Evolutionary conservation across 106 monocot species (phyloP).

Genomic region (Dioscorea alata): DNA sequence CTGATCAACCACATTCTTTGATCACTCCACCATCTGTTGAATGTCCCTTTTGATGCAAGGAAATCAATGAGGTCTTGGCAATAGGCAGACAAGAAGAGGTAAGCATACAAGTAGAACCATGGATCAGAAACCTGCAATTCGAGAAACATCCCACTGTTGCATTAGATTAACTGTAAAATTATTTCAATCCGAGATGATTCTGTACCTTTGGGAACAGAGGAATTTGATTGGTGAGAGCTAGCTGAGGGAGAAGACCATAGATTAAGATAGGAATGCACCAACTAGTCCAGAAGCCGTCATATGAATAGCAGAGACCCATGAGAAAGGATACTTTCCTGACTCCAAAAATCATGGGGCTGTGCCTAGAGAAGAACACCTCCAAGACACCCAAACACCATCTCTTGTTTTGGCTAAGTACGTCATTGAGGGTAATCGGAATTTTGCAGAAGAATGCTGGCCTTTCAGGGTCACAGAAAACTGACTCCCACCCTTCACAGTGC

Average conservation of each 20-base stretch:
- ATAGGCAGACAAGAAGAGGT: constrained; percentile 50
- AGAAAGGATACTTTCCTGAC: constrained; percentile 28
- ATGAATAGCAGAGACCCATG: constrained; percentile 38
- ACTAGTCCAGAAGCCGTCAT: constrained; percentile 24
- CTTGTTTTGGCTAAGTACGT: constrained; percentile 47
- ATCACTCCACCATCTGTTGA: constrained; percentile 69
- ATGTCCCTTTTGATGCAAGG: constrained; percentile 15
- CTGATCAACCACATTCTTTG: constrained; percentile 82
- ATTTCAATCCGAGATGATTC: not conserved
- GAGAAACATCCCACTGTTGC: not conserved
- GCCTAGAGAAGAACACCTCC: constrained; percentile 53
- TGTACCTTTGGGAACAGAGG: constrained; percentile 74
- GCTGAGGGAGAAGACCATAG: constrained; percentile 50
- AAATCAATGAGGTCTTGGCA: constrained; percentile 41
- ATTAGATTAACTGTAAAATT: not conserved
- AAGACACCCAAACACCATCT: constrained; percentile 67
- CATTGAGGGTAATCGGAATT: constrained; percentile 45
- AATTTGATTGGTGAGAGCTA: constrained; percentile 40
- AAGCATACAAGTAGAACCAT: constrained; percentile 48
- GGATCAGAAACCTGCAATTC: constrained; percentile 33
- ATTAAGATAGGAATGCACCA: constrained; percentile 49
- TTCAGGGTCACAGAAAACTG: constrained; percentile 48
- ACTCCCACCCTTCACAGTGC: constrained; percentile 72
- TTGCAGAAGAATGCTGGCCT: constrained; percentile 59
- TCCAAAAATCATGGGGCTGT: constrained; percentile 48